Conservation (phyloP, 2,329 filamentous ascomycete species). For the Pseudocercospora musae region DNA sequence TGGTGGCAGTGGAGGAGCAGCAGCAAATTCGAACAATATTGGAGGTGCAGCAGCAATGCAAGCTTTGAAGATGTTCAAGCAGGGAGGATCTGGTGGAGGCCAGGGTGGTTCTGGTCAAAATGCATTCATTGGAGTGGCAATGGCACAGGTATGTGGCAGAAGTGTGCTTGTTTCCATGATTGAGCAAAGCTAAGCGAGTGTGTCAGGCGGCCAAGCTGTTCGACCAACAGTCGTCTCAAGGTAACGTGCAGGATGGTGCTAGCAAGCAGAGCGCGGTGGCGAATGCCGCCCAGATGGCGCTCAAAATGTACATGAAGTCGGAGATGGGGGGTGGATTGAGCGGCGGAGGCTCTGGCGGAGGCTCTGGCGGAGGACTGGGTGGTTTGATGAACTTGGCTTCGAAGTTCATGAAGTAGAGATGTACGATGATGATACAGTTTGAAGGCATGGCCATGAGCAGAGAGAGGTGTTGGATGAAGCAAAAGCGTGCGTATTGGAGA, state of each 20-base stretch:
- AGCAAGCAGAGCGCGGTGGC: slow-evolving; percentile 79
- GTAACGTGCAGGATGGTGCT: slow-evolving; percentile 52
- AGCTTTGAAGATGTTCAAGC: slow-evolving; percentile 71
- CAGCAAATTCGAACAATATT: slow-evolving; percentile 43
- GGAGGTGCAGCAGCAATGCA: slow-evolving; percentile 77
- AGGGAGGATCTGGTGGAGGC: slow-evolving; percentile 31
- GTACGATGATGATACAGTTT: no score
- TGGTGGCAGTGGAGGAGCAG: slow-evolving; percentile 46
- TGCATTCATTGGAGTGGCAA: slow-evolving; percentile 63
- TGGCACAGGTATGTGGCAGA: slow-evolving; percentile 7
- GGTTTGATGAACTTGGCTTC: slow-evolving; percentile 58
- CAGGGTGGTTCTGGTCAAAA: slow-evolving; percentile 59
- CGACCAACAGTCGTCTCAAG: slow-evolving; percentile 55
- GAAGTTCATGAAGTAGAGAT: slow-evolving; percentile 55
- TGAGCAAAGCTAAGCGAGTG: background rate
- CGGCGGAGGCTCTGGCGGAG: slow-evolving; percentile 43
- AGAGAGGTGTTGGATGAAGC: no score
- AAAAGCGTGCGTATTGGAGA: background rate
- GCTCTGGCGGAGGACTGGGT: slow-evolving; percentile 24
- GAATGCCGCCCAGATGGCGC: slow-evolving; percentile 76
- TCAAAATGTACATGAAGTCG: slow-evolving; percentile 88
- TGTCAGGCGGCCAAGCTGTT: slow-evolving; percentile 74
- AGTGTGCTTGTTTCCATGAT: background rate
- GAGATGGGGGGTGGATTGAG: slow-evolving; percentile 50
- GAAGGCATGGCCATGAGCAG: background rate